phyloP scores from a whole-genome alignment of 306 rosid species.

The Luffa acutangula region DNA sequence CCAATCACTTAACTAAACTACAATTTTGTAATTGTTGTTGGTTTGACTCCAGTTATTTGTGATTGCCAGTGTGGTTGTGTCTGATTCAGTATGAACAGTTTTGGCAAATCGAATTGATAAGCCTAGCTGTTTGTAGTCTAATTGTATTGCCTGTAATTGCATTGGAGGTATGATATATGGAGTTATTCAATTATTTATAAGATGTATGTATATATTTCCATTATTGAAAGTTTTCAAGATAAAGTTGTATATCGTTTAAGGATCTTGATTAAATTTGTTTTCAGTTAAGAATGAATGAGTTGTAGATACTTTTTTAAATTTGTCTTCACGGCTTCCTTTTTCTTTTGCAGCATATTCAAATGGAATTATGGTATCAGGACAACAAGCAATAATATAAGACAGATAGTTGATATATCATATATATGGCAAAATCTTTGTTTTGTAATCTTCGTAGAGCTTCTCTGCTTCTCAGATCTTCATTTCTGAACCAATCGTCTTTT shows the following conservation, averaged over 20 bases:
- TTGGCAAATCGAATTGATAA: too few relatives aligned
- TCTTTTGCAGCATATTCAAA: background rate
- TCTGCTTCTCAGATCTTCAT: constrained; percentile 26
- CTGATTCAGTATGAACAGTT: too few relatives aligned
- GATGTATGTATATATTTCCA: too few relatives aligned
- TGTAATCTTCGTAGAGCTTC: constrained; percentile 37
- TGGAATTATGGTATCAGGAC: background rate
- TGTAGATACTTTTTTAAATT: background rate
- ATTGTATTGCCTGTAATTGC: too few relatives aligned
- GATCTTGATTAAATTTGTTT: background rate
- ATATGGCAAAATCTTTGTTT: constrained; percentile 49
- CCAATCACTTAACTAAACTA: background rate
- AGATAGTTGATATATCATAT: too few relatives aligned
- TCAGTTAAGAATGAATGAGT: background rate
- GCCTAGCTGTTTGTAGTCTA: too few relatives aligned
- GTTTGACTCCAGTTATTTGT: background rate
- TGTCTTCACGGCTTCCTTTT: background rate
- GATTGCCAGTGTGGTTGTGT: too few relatives aligned
- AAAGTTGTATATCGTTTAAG: background rate
- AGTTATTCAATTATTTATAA: too few relatives aligned
- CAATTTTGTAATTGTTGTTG: background rate
- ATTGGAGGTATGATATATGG: too few relatives aligned
- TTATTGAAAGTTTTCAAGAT: too few relatives aligned
- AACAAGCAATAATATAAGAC: background rate
- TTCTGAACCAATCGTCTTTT: constrained; percentile 15